phyloP scores from a whole-genome alignment of 257 asterid genomes.

The Sherardia arvensis region DNA sequence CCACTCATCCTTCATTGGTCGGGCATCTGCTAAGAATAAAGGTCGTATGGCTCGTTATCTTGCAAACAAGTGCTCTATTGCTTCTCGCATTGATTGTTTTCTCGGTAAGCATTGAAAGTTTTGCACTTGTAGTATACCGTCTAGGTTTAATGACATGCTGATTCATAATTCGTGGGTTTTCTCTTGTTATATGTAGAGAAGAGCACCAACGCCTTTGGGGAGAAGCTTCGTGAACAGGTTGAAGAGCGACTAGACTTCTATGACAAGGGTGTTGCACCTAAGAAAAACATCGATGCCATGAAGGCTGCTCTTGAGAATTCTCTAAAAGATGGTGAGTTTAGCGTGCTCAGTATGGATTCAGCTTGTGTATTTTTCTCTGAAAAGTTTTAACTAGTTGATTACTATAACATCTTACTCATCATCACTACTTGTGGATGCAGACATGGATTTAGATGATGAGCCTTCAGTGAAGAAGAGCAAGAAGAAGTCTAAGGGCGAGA shows the following conservation, averaged over 20 bases:
- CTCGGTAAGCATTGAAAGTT: conserved; percentile 32
- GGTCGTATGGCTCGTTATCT: conserved; percentile 99
- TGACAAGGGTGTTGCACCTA: conserved; percentile 96
- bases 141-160: conserved; percentile 1
- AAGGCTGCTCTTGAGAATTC: conserved; percentile 54
- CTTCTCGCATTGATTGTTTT: conserved; percentile 93
- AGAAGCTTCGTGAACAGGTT: conserved; percentile 96
- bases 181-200: conserved; percentile 38
- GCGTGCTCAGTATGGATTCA: background rate
- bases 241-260: conserved; percentile 93
- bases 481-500: conserved; percentile 30
- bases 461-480: conserved; percentile 36
- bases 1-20: conserved; percentile 97
- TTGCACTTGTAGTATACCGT: background rate
- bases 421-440: conserved; percentile 12
- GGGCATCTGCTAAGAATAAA: conserved; percentile 85
- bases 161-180: background rate
- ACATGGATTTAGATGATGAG: conserved; percentile 33
- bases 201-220: conserved; percentile 70
- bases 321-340: conserved; percentile 46
- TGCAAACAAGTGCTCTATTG: conserved; percentile 98
- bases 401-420: background rate
- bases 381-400: background rate
- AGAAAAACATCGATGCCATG: conserved; percentile 89
- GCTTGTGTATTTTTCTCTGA: background rate